Evolutionary conservation across 768 basidiomycete genomes (phyloP).

Genomic region (Boletus huronensis): DNA sequence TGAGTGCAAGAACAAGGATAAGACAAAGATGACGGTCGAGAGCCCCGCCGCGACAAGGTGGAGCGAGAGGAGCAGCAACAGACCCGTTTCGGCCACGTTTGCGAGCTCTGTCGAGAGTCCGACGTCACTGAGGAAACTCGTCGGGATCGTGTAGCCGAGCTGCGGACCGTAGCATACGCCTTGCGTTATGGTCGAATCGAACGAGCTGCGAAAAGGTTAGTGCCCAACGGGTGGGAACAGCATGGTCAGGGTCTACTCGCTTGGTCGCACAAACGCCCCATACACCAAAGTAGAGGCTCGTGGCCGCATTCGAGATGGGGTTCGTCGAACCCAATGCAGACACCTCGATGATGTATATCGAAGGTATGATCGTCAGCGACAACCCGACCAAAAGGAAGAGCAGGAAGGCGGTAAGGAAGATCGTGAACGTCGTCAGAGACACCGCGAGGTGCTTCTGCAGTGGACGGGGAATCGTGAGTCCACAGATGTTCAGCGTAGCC

Average conservation of each 20-base stretch:
- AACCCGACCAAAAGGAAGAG: conserved; percentile 74
- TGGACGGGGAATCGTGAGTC: conserved; percentile 30
- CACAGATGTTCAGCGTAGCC: conserved; percentile 15
- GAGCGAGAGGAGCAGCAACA: conserved; percentile 57
- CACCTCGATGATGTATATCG: conserved; percentile 58
- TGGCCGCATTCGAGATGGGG: conserved; percentile 50
- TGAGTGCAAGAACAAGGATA: conserved; percentile 57
- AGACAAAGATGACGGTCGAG: conserved; percentile 48
- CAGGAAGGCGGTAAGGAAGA: conserved; percentile 62
- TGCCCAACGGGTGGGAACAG: too few relatives aligned
- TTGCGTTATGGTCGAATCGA: background rate
- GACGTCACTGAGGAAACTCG: conserved; percentile 37
- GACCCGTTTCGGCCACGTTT: conserved; percentile 44
- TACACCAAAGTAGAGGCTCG: conserved; percentile 68
- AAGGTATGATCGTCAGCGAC: conserved; percentile 70
- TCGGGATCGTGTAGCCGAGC: conserved; percentile 68
- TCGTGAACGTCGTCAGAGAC: conserved; percentile 43
- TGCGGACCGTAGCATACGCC: conserved; percentile 57
- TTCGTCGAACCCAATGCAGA: conserved; percentile 27
- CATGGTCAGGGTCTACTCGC: conserved; percentile 24
- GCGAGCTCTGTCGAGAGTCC: conserved; percentile 46
- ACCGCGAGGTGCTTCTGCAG: conserved; percentile 45
- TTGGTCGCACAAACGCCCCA: conserved; percentile 78
- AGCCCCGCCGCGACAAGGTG: conserved; percentile 66
- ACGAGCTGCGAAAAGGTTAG: conserved; percentile 5